These are phyloP conservation scores for Colletotrichum trifolii DNA, from an alignment of 2,329 filamentous ascomycete species.

Conservation along the genomic window DNA sequence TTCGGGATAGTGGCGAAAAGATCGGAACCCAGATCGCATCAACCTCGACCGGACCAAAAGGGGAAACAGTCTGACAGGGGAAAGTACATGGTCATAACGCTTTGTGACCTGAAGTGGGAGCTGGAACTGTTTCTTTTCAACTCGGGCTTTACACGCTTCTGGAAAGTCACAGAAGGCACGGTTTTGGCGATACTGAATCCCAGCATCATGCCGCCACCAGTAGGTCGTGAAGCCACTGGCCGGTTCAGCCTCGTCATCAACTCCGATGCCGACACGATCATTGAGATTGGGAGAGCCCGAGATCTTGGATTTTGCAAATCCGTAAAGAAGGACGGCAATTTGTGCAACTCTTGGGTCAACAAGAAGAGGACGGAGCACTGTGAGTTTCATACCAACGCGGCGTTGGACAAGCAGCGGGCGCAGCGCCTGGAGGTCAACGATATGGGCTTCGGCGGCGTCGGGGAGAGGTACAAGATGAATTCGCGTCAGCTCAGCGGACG, in stretches of 20 bases:
- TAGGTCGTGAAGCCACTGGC: slow-evolving; percentile 79
- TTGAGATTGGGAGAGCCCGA: slow-evolving; percentile 86
- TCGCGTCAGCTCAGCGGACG: slow-evolving; percentile 39
- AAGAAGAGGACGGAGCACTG: slow-evolving; percentile 89
- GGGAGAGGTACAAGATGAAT: slow-evolving; percentile 36
- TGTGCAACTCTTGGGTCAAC: slow-evolving; percentile 88
- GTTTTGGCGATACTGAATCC: slow-evolving; percentile 94
- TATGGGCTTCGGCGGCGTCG: slow-evolving; percentile 60
- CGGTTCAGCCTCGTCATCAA: slow-evolving; percentile 87
- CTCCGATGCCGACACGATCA: slow-evolving; percentile 86
- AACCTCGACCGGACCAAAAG: slow-evolving; percentile 54
- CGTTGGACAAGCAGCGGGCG: slow-evolving; percentile 74
- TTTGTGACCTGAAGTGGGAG: slow-evolving; percentile 91
- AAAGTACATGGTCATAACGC: slow-evolving; percentile 92
- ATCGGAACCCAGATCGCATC: slow-evolving; percentile 78
- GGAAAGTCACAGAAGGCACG: slow-evolving; percentile 93
- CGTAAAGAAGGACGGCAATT: slow-evolving; percentile 83
- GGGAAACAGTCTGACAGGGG: slow-evolving; percentile 68
- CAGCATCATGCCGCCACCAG: slow-evolving; percentile 86
- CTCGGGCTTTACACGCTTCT: slow-evolving; percentile 89
- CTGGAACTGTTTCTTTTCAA: slow-evolving; percentile 93
- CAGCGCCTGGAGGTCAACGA: slow-evolving; percentile 83
- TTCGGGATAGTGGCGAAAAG: slow-evolving; percentile 90
- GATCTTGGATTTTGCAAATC: slow-evolving; percentile 92
- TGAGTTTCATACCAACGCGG: slow-evolving; percentile 89